phyloP scores from a whole-genome alignment of 1,284 basidiomycete species.

The Tylopilus sp. region DNA sequence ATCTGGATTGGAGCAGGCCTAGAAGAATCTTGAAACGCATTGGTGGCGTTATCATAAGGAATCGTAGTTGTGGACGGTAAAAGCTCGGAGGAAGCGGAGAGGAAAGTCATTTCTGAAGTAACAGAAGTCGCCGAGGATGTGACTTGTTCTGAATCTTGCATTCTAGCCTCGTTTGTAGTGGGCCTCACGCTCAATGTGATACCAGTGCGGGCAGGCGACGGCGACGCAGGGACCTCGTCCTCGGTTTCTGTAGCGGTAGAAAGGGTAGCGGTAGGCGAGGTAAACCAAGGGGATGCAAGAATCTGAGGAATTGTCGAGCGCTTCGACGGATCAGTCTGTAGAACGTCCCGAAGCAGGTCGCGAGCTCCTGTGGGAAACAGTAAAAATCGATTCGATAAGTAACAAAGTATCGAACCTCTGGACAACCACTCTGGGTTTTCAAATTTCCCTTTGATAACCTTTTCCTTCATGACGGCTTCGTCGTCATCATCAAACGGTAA shows the following conservation, averaged over 20 bases:
- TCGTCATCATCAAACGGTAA: slow-evolving; percentile 98
- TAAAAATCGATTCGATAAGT: slow-evolving; percentile 5
- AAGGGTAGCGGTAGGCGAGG: slow-evolving; percentile 38
- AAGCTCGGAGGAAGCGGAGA: slow-evolving; percentile 51
- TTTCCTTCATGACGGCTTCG: slow-evolving; percentile 82
- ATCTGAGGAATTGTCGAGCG: slow-evolving; percentile 83
- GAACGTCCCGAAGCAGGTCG: slow-evolving; percentile 71
- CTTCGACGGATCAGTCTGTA: slow-evolving; percentile 74
- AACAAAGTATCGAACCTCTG: slow-evolving; percentile 47
- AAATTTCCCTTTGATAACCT: slow-evolving; percentile 84
- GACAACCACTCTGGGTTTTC: slow-evolving; percentile 92
- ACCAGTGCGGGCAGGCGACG: slow-evolving; percentile 25
- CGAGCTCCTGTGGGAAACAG: slow-evolving; percentile 59
- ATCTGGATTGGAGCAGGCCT: slow-evolving; percentile 29
- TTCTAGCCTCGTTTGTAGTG: slow-evolving; percentile 26
- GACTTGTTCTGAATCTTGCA: slow-evolving; percentile 43
- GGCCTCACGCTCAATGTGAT: slow-evolving; percentile 19
- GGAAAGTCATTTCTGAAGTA: slow-evolving; percentile 49
- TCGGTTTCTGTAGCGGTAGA: slow-evolving; percentile 34
- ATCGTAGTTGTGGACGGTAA: slow-evolving; percentile 53
- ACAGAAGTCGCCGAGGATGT: slow-evolving; percentile 38
- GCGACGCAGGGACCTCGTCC: slow-evolving; percentile 24
- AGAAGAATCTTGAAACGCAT: slow-evolving; percentile 37
- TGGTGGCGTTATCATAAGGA: slow-evolving; percentile 43
- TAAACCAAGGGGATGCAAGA: slow-evolving; percentile 89